phyloP scores from a whole-genome alignment of 1,284 basidiomycete species.

The Pyrrhoderma lamaoense region DNA sequence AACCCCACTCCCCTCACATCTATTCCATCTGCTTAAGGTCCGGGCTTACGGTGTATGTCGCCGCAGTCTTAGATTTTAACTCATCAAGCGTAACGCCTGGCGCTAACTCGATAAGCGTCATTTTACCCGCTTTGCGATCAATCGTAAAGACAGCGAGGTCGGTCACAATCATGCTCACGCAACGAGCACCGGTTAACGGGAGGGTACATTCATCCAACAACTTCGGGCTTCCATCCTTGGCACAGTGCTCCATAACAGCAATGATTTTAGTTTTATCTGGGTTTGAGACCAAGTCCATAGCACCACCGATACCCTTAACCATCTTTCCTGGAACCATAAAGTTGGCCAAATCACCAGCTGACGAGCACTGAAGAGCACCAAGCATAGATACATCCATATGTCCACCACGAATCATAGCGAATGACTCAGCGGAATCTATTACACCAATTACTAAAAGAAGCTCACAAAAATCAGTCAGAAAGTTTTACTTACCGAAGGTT shows the following conservation, averaged over 20 bases:
- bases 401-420: slow-evolving; percentile 94
- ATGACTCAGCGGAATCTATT: slow-evolving; percentile 81
- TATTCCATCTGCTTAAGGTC: slow-evolving; percentile 31
- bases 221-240: slow-evolving; percentile 87
- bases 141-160: slow-evolving; percentile 90
- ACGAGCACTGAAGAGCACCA: slow-evolving; percentile 90
- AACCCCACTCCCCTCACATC: background rate
- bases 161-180: slow-evolving; percentile 88
- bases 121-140: slow-evolving; percentile 63
- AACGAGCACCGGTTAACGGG: slow-evolving; percentile 81
- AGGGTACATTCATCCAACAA: slow-evolving; percentile 77
- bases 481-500: slow-evolving; percentile 69
- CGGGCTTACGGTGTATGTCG: slow-evolving; percentile 58
- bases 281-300: slow-evolving; percentile 94
- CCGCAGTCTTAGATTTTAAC: slow-evolving; percentile 78
- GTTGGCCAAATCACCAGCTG: slow-evolving; percentile 92
- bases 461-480: background rate
- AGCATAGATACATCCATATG: slow-evolving; percentile 93
- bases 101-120: slow-evolving; percentile 78
- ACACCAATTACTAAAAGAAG: slow-evolving; percentile 6
- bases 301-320: slow-evolving; percentile 90
- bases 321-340: slow-evolving; percentile 97
- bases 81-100: slow-evolving; percentile 81
- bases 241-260: slow-evolving; percentile 82
- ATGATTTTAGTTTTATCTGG: slow-evolving; percentile 88